A percentile compares a stretch with the other conserved stretches of the same genome.
phyloP scores from a whole-genome alignment of 371 early-diverging fungal species.

The Batkoa obscura region DNA sequence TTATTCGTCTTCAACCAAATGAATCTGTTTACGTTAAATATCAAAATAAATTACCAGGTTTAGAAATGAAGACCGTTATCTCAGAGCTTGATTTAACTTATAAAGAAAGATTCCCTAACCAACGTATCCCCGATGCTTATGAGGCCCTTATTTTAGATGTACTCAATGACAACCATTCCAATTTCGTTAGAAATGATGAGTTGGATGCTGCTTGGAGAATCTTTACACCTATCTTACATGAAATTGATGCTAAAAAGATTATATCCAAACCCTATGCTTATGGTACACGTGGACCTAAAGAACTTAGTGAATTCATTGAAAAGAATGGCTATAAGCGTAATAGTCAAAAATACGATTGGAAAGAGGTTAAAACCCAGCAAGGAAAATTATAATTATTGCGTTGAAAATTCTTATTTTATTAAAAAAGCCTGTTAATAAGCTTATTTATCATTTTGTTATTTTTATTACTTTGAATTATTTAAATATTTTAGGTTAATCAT shows the following conservation, averaged over 20 bases:
- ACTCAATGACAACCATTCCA: slow-evolving; percentile 76
- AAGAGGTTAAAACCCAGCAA: background rate
- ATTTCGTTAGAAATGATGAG: slow-evolving; percentile 95
- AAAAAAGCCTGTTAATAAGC: too few species aligned
- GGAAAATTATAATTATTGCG: slow-evolving; percentile 2
- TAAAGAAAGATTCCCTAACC: slow-evolving; percentile 56
- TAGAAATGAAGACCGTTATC: slow-evolving; percentile 40
- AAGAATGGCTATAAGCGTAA: slow-evolving; percentile 39
- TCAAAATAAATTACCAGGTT: slow-evolving; percentile 81
- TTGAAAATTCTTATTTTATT: too few species aligned
- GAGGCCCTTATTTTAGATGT: slow-evolving; percentile 83
- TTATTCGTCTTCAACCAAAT: slow-evolving; percentile 85
- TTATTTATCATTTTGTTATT: too few species aligned
- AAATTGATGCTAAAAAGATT: slow-evolving; percentile 54
- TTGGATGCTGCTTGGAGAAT: slow-evolving; percentile 91
- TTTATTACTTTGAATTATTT: too few species aligned
- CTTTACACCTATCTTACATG: slow-evolving; percentile 84
- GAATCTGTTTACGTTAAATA: slow-evolving; percentile 96
- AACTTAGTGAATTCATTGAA: slow-evolving; percentile 47
- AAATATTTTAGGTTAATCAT: too few species aligned
- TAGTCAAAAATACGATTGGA: slow-evolving; percentile 20
- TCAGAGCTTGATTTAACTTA: slow-evolving; percentile 88
- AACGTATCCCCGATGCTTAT: slow-evolving; percentile 91
- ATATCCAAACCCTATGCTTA: slow-evolving; percentile 58
- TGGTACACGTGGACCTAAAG: slow-evolving; percentile 76